Evolutionary conservation across 768 basidiomycete species (phyloP), one percentile per base, ranked within the genome.

Genomic region (Leccinum sublutescens): DNA sequence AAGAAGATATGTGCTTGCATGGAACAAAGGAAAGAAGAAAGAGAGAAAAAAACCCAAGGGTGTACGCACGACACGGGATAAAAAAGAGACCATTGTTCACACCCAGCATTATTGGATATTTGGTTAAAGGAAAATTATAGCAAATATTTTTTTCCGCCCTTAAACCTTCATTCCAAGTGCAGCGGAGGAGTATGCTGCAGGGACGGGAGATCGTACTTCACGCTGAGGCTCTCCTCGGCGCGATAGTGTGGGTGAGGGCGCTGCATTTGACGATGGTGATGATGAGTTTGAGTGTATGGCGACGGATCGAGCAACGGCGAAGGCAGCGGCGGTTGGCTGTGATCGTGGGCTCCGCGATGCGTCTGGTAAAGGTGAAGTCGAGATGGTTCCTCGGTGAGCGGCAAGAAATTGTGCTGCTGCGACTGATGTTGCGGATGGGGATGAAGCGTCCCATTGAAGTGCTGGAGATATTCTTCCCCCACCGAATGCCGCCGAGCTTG

Each of bases 101-200:
- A 58, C 34, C 61, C 52, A 43, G 21, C 45, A 71, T 71, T 71
- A 71, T 65, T 67, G 59, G 56, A 50, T 2, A 55, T 27, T 63
- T 40, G 64, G 71, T 65, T 71, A 73, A 66, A 73, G 7, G 43
- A 45, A 51, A 58, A 64, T 59, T 63, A 64, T 56, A 36, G 31
- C 33, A 31, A 21, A 62, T 27, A 33, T 59, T 56, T 58, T 61
- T 62, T 59, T 58, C 51, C 52, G 4, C 50, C 11, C 33, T 58
- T 40, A 78, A 6, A 76, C 80, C 63, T 77, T 80, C 79, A 82
- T 78, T 78, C 80, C 80, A 76, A 79, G 68, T 64, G 76, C 72
- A 77, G 77, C 66, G 75, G 79, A 31, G 75, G 80, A 52, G 78
- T 80, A 78, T 62, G 68, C 53, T 57, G 79, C 68, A 74, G 75